A percentile compares a stretch with the other conserved stretches of the same genome.
Conservation (phyloP, 2,329 filamentous ascomycete species). For the Epichloe festucae region DNA sequence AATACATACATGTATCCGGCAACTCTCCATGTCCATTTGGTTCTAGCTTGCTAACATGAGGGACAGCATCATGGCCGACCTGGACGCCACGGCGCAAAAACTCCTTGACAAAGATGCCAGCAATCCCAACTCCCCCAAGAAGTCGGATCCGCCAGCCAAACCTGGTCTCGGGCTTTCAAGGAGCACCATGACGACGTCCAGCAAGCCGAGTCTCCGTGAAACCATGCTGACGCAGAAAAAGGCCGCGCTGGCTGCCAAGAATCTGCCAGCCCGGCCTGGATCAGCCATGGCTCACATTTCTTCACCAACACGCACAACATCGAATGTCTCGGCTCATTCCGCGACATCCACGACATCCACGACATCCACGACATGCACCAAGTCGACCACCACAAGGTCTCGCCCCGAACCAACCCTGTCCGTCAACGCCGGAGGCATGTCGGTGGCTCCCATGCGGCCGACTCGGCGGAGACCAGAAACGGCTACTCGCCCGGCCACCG, state of each 20-base stretch:
- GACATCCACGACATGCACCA: constrained; percentile 15
- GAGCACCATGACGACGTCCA: constrained; percentile 41
- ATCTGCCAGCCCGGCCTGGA: constrained; percentile 43
- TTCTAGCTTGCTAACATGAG: constrained; percentile 10
- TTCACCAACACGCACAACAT: constrained; percentile 29
- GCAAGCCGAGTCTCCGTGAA: constrained; percentile 62
- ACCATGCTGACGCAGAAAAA: constrained; percentile 78
- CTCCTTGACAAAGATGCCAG: constrained; percentile 70
- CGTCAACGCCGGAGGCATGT: constrained; percentile 43
- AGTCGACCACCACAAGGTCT: constrained; percentile 24
- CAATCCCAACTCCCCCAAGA: constrained; percentile 61
- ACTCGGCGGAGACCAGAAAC: constrained; percentile 44
- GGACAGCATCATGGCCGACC: constrained; percentile 57
- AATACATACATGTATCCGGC: no score
- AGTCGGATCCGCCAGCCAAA: constrained; percentile 32
- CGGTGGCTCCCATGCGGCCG: constrained; percentile 50
- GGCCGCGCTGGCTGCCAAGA: constrained; percentile 34
- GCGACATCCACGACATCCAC: not conserved
- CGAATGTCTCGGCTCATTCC: constrained; percentile 21
- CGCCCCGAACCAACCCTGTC: constrained; percentile 31
- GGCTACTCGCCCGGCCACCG: constrained; percentile 47
- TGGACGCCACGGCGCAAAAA: constrained; percentile 68
- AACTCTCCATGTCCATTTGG: no score
- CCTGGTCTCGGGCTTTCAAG: constrained; percentile 49
- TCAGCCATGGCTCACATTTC: constrained; percentile 53